Conservation (phyloP, 202 grass and related monocot species). For the Bolboschoenoplectus hybrid region DNA sequence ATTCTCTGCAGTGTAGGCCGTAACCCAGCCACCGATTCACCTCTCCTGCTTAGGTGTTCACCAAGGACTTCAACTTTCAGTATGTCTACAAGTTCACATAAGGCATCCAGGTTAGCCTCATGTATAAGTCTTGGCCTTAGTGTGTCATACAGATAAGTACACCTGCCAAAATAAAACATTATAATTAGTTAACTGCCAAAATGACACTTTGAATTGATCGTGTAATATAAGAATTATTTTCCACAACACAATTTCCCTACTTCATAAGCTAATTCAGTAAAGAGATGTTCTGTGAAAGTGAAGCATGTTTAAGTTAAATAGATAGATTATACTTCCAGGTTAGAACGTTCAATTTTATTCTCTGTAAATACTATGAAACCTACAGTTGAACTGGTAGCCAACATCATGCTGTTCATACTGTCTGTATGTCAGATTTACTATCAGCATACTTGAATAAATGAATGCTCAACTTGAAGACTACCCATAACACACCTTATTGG, state of each 20-base stretch:
- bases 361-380: conserved; percentile 9
- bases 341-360: conserved; percentile 10
- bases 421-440: background rate
- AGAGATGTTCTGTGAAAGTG: background rate
- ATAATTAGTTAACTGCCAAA: conserved; percentile 22
- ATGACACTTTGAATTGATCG: background rate
- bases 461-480: background rate
- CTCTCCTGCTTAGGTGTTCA: conserved; percentile 76
- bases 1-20: conserved; percentile 87
- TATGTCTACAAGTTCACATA: conserved; percentile 94
- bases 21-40: conserved; percentile 73
- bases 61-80: conserved; percentile 94
- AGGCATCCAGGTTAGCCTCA: conserved; percentile 87
- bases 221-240: background rate
- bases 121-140: conserved; percentile 95
- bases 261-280: conserved; percentile 8
- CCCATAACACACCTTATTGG: background rate
- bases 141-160: conserved; percentile 92
- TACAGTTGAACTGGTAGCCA: background rate
- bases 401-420: conserved; percentile 2
- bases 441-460: background rate
- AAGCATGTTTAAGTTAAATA: background rate
- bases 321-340: background rate
- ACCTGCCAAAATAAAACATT: conserved; percentile 54
- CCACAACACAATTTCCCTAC: background rate